Base-by-base conservation (phyloP, 1,284 basidiomycete genomes). In the Ustilago lituana region DNA sequence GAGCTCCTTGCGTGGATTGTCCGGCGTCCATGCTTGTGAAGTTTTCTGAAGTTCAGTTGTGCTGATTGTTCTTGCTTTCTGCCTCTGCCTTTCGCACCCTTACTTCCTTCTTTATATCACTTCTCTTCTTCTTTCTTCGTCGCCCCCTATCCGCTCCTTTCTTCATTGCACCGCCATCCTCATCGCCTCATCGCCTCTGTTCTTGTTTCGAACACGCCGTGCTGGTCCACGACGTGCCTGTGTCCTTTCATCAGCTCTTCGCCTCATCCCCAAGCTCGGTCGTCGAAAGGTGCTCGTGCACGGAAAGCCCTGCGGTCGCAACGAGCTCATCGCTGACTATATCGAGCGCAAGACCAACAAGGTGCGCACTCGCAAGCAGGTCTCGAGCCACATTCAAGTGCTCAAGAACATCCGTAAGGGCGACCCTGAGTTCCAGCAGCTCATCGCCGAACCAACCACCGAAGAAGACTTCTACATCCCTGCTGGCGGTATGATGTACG, bases 271-370 rank as follows among this genome's bases (percentile, higher is more conserved):
- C 47, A 83, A 83, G 58, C 81, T 85, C 15, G 84, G 84, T 6
- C 78, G 84, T n/a, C 82, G 82, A 52, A 86, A 86, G 70, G 80
- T 86, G 51, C 74, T 84, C 41, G 84, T 86, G 44, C 79, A 84
- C 54, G 83, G 83, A 37, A 85, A 85, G 68, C 81, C 85, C 1
- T 84, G 84, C 44, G 85, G 85, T 0, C 82, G 85, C n/a, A 86
- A 86, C 73, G 85, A 86, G 72, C 82, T 86, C 39, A 85, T 86
- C 65, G 84, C 83, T 23, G 82, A 84, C 59, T 85, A 85, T 61
- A 84, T 85, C 45, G 77, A 83, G 20, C 80, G 85, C 33, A 82
- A 83, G 54, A 85, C 85, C 5, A 82, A 77, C 60, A 79, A 80
- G 64, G 56, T 60, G 31, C 74, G 81, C 29, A 77, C 76, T 24